phyloP scores from a whole-genome alignment of 2,329 filamentous ascomycete genomes.

The Colletotrichum sp. region DNA sequence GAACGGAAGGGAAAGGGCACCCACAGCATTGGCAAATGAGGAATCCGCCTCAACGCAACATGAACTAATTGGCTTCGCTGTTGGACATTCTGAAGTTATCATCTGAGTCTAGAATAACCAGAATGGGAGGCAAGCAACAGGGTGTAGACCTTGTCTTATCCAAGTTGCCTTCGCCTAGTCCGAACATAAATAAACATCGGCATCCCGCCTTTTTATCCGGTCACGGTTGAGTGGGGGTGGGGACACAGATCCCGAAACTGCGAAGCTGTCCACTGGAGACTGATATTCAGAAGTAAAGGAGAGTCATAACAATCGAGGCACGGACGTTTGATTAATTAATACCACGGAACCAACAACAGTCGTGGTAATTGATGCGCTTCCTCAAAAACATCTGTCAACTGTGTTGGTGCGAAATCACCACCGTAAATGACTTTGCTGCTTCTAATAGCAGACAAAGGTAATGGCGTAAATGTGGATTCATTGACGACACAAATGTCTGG shows the following conservation, averaged over 20 bases:
- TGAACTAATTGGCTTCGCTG: background rate
- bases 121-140: background rate
- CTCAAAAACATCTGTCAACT: too few relatives aligned
- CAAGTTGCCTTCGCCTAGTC: background rate
- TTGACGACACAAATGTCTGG: too few relatives aligned
- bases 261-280: too few relatives aligned
- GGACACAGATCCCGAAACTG: background rate
- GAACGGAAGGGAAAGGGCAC: background rate
- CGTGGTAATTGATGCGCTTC: too few relatives aligned
- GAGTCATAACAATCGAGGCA: too few relatives aligned
- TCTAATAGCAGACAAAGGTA: too few relatives aligned
- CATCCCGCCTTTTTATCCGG: background rate
- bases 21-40: background rate
- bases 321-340: too few relatives aligned
- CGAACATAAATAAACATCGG: background rate
- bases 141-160: background rate
- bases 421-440: too few relatives aligned
- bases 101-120: background rate
- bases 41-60: background rate
- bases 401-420: too few relatives aligned
- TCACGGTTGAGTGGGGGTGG: background rate
- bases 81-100: background rate
- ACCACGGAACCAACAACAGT: too few relatives aligned
- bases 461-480: too few relatives aligned
- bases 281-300: too few relatives aligned